Conservation (phyloP, 208 protist species). For the Porcisia deanei region DNA sequence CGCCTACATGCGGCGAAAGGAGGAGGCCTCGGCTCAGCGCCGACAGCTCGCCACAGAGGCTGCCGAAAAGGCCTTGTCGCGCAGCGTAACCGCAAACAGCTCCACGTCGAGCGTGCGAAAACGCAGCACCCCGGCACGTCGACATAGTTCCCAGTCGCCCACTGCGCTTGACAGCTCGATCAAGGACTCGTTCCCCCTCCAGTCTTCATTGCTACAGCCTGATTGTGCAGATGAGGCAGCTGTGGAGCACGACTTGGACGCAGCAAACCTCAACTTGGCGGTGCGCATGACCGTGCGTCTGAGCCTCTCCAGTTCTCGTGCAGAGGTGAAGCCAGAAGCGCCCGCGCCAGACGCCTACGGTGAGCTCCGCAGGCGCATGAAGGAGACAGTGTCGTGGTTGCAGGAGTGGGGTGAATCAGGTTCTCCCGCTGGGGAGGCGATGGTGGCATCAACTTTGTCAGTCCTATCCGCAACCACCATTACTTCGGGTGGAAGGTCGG, state of each 20-base stretch:
- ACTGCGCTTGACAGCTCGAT: not conserved
- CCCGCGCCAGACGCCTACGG: slow-evolving; percentile 33
- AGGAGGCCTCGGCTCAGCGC: slow-evolving; percentile 38
- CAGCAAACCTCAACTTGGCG: slow-evolving; percentile 19
- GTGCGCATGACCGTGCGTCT: slow-evolving; percentile 47
- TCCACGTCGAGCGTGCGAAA: not conserved
- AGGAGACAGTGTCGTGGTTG: slow-evolving; percentile 22
- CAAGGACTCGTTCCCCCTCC: slow-evolving; percentile 10
- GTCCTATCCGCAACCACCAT: not conserved
- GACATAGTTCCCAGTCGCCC: slow-evolving; percentile 11
- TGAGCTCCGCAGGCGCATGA: slow-evolving; percentile 34
- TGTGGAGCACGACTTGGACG: slow-evolving; percentile 33
- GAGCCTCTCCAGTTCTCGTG: slow-evolving; percentile 46
- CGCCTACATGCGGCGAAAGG: slow-evolving; percentile 41
- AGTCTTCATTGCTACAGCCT: slow-evolving; percentile 8
- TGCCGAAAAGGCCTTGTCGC: slow-evolving; percentile 16
- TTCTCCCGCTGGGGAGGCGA: not conserved
- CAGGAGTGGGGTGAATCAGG: slow-evolving; percentile 22
- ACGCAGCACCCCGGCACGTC: slow-evolving; percentile 10
- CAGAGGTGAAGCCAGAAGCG: slow-evolving; percentile 46
- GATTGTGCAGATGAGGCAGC: slow-evolving; percentile 11
- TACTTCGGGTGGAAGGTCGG: not conserved
- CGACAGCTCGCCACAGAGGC: slow-evolving; percentile 22
- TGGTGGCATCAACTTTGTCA: not conserved
- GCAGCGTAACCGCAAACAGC: not conserved